Conservation (phyloP, 2,329 filamentous ascomycete genomes). For the Claviceps citrina region DNA sequence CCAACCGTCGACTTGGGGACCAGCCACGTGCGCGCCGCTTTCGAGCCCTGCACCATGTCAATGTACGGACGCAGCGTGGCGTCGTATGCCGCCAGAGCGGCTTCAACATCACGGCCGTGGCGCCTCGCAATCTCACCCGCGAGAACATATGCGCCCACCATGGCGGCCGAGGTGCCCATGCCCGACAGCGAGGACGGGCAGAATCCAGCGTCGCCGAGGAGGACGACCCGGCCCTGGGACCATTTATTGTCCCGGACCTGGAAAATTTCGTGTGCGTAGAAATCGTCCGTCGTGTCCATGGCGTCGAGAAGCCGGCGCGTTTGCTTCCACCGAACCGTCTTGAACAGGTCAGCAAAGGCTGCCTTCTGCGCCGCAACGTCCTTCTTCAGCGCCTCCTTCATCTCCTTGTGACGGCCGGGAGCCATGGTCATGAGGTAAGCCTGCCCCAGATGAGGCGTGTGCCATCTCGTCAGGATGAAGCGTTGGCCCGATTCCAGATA, state of each 20-base stretch:
- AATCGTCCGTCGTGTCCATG: slow-evolving; percentile 23
- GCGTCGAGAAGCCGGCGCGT: slow-evolving; percentile 19
- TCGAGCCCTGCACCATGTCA: neutral
- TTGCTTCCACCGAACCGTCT: slow-evolving; percentile 29
- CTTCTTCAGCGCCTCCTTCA: slow-evolving; percentile 9
- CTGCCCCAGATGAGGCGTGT: slow-evolving; percentile 12
- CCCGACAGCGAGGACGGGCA: slow-evolving; percentile 26
- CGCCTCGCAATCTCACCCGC: slow-evolving; percentile 27
- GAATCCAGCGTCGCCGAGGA: slow-evolving; percentile 34
- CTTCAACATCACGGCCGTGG: slow-evolving; percentile 11
- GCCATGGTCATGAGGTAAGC: slow-evolving; percentile 13
- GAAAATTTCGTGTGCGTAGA: slow-evolving; percentile 28
- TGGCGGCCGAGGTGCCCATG: slow-evolving; percentile 29
- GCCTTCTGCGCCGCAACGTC: slow-evolving; percentile 16
- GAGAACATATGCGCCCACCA: slow-evolving; percentile 35
- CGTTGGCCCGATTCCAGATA: slow-evolving; percentile 23
- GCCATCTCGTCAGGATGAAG: slow-evolving; percentile 17
- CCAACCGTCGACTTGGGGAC: neutral
- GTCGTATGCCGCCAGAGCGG: slow-evolving; percentile 25
- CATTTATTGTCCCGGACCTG: slow-evolving; percentile 25
- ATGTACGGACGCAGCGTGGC: slow-evolving; percentile 24
- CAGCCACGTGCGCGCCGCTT: neutral
- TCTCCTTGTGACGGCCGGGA: slow-evolving; percentile 11
- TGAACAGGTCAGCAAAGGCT: slow-evolving; percentile 22
- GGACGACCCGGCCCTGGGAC: slow-evolving; percentile 26